Percentiles rank a stretch among this genome's conserved stretches.
phyloP scores from a whole-genome alignment of 2,329 filamentous ascomycete species.

The Chrysoporthe cubensis region DNA sequence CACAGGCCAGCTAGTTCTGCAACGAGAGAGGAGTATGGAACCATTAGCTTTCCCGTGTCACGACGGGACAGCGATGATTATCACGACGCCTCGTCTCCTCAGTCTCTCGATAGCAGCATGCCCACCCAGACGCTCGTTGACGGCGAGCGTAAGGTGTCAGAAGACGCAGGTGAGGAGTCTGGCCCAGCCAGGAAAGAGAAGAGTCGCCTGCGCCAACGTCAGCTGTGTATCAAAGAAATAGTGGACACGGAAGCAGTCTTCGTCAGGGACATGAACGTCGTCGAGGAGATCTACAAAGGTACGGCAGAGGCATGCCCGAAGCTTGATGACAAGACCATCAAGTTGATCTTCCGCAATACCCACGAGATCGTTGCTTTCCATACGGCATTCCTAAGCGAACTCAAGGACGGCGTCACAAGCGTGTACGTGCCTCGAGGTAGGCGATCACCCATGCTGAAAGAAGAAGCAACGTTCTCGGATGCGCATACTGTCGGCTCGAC shows the following conservation, averaged over 20 bases:
- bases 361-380: constrained; percentile 90
- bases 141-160: constrained; percentile 39
- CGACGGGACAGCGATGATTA: constrained; percentile 52
- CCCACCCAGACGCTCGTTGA: constrained; percentile 43
- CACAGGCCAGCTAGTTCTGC: constrained; percentile 48
- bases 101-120: constrained; percentile 49
- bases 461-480: constrained; percentile 36
- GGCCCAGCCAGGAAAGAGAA: constrained; percentile 58
- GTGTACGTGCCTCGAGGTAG: constrained; percentile 72
- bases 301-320: constrained; percentile 83
- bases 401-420: constrained; percentile 79
- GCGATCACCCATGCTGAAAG: constrained; percentile 45
- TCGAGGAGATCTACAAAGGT: constrained; percentile 96
- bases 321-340: constrained; percentile 81
- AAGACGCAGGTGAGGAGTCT: constrained; percentile 44
- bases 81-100: constrained; percentile 48
- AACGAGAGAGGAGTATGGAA: constrained; percentile 46
- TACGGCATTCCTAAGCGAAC: constrained; percentile 73
- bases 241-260: constrained; percentile 92
- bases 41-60: constrained; percentile 48
- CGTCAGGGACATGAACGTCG: constrained; percentile 93
- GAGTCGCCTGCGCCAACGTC: constrained; percentile 77
- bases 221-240: constrained; percentile 86
- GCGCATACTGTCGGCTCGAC: constrained; percentile 41
- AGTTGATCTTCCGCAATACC: constrained; percentile 89